Conservation (phyloP, 2,329 filamentous ascomycete species). For the Colletotrichum trifolii region DNA sequence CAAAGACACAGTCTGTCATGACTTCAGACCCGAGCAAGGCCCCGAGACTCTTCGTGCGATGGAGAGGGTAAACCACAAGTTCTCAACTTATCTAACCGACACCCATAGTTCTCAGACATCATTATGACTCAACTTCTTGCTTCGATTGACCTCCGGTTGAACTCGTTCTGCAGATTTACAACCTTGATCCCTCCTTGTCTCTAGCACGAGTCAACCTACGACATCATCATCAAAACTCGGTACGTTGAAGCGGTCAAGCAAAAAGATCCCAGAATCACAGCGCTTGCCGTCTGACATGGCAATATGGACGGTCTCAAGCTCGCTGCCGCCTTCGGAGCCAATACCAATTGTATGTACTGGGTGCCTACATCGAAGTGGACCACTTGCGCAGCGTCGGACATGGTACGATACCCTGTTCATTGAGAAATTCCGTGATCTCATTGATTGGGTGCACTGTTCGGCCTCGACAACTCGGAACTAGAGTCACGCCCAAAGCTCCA, state of each 20-base stretch:
- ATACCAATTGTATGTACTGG: constrained; percentile 2
- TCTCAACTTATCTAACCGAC: no score
- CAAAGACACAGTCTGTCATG: no score
- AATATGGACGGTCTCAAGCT: not conserved
- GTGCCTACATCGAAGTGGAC: not conserved
- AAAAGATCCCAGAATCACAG: not conserved
- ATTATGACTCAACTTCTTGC: no score
- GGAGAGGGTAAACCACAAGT: no score
- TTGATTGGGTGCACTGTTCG: not conserved
- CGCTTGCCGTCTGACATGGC: not conserved
- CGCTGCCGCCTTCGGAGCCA: not conserved
- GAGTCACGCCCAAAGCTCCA: no score
- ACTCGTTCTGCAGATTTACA: no score
- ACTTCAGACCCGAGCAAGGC: no score
- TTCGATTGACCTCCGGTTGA: no score
- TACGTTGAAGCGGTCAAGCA: not conserved
- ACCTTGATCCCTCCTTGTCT: no score
- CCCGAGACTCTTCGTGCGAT: no score
- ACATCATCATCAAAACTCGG: not conserved
- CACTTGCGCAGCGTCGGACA: not conserved
- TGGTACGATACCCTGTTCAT: not conserved
- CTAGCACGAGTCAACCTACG: not conserved
- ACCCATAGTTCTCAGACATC: no score
- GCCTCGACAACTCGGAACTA: not conserved
- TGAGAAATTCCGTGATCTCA: no score